Conservation (phyloP, 139 green algal species). For the Pseudopediastrum boryanum region DNA sequence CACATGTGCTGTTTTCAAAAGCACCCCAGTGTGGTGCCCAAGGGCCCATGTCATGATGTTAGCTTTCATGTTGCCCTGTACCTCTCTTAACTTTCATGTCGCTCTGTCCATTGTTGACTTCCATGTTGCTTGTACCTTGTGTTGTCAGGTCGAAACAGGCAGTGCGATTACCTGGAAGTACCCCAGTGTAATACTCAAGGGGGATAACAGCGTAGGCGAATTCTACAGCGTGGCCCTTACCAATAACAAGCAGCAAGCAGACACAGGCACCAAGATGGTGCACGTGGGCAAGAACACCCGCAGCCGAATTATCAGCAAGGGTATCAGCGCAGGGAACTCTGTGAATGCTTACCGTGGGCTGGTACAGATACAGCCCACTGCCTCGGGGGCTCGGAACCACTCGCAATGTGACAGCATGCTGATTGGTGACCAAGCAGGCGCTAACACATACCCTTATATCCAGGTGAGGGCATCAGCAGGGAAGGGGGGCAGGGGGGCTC, state of each 20-base stretch:
- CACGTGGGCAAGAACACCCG: conserved; percentile 98
- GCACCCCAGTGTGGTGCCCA: conserved; percentile 92
- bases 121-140: not conserved
- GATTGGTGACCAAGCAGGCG: conserved; percentile 95
- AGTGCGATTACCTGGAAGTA: conserved; percentile 99
- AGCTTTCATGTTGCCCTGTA: too few relatives aligned
- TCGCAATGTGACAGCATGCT: conserved; percentile 99
- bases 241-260: conserved; percentile 95
- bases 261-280: conserved; percentile 96
- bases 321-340: conserved; percentile 86
- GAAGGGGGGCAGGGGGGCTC: too few relatives aligned
- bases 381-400: conserved; percentile 87
- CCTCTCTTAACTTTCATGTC: too few relatives aligned
- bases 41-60: too few relatives aligned
- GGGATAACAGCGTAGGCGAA: conserved; percentile 94
- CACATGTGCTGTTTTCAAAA: too few relatives aligned
- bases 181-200: conserved; percentile 90
- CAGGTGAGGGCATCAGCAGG: conserved; percentile 50
- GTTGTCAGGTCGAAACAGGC: conserved; percentile 94
- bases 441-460: conserved; percentile 99
- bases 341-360: conserved; percentile 76
- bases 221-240: conserved; percentile 99
- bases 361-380: conserved; percentile 64
- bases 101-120: too few relatives aligned
- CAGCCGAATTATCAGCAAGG: conserved; percentile 97